Percentiles rank a stretch among this genome's conserved stretches.
These are phyloP conservation scores for Macadamia integrifolia DNA, from an alignment of 164 flowering plant species.

Conservation along the genomic window DNA sequence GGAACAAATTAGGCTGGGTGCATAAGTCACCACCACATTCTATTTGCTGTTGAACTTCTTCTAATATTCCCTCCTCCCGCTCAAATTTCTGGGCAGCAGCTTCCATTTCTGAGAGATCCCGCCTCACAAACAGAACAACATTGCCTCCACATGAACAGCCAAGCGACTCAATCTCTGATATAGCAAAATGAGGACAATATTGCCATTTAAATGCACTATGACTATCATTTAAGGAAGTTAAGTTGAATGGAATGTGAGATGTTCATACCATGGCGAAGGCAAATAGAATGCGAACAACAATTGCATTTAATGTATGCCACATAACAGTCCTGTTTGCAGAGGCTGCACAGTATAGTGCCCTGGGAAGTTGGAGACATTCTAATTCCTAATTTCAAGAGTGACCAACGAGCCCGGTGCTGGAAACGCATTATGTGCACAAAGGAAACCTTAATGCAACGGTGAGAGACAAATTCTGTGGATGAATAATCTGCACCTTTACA, in stretches of 20 bases:
- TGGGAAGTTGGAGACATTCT: slow-evolving; percentile 35
- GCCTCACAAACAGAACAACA: slow-evolving; percentile 51
- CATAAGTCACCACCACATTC: slow-evolving; percentile 31
- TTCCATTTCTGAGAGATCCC: slow-evolving; percentile 71
- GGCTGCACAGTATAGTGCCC: slow-evolving; percentile 77
- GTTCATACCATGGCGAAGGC: slow-evolving; percentile 85
- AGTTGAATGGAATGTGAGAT: background rate
- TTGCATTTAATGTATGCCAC: slow-evolving; percentile 69
- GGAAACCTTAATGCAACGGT: slow-evolving; percentile 46
- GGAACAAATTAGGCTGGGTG: slow-evolving; percentile 24
- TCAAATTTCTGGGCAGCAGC: slow-evolving; percentile 75
- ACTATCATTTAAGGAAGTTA: background rate
- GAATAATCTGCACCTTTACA: slow-evolving; percentile 29
- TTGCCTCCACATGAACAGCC: slow-evolving; percentile 53
- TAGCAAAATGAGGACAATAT: background rate
- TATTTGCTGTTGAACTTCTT: slow-evolving; percentile 33
- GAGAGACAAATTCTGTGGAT: slow-evolving; percentile 40
- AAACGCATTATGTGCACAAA: slow-evolving; percentile 81
- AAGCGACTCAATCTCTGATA: slow-evolving; percentile 45
- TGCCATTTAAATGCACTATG: slow-evolving; percentile 1
- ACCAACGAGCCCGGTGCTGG: slow-evolving; percentile 88
- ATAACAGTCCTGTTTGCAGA: slow-evolving; percentile 96
- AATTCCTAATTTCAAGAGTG: slow-evolving; percentile 44
- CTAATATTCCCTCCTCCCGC: slow-evolving; percentile 42
- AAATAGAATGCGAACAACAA: slow-evolving; percentile 65